Evolutionary conservation across 2,329 filamentous ascomycete species (phyloP), one percentile per base, ranked within the genome.

Genomic region (Rhynchosporium graminicola): DNA sequence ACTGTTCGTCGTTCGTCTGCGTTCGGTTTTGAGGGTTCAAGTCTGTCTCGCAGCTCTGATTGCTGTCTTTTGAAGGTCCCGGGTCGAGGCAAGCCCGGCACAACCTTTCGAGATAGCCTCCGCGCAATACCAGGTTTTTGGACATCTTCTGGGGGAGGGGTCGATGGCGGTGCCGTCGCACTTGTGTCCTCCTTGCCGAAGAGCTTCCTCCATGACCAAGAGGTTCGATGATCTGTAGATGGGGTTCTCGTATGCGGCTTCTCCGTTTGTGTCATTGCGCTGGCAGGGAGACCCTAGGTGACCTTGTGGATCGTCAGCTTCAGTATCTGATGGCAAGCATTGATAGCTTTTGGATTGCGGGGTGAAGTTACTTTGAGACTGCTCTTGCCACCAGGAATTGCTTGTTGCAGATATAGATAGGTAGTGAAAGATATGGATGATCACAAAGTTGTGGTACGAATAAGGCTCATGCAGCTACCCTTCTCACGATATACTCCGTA

Each of bases 11-110:
- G 85, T 76, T 92, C 90, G 45, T 83, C 83, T 31, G 81, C 77
- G 38, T 86, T 83, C 5, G 84, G 82, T 54, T 87, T 80, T 47
- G 86, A 80, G 50, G 90, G 87, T 63, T 88, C 80, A 59, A 96
- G 80, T 71, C 87, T 88, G 69, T 90, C 86, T 69, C 92, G 84
- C 66, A 85, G 83, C 76, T 97, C 93, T 33, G 91, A 94, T 73
- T 90, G 84, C 75, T 94, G 91, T 70, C 92, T 85, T 76, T 87
- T 89, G 77, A 96, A 92, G 0, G 91, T 96, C 70, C 88, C 85
- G 4, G 87, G 80, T 55, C 91, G 85, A 45, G 92, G 91, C 43
- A 97, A 78, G 15, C 89, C 88, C 20, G 92, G 89, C 15, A 93
- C 86, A n/a, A 92, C 90, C 71, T 82, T 86, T 68, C 85, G 63